Conservation (phyloP, 768 basidiomycete genomes). For the Auriscalpium orientale region DNA sequence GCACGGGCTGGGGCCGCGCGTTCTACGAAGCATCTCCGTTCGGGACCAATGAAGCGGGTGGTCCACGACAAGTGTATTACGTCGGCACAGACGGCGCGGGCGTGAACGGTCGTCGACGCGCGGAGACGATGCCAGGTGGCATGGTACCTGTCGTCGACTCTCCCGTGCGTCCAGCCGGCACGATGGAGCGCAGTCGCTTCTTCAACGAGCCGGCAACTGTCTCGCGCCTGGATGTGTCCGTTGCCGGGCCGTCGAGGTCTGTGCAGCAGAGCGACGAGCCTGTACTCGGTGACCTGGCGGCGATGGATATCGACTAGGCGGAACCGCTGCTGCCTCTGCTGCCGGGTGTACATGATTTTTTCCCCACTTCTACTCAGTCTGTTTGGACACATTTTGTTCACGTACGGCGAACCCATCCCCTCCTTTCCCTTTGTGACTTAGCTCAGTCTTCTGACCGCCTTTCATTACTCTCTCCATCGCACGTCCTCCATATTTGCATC, state of each 20-base stretch:
- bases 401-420: background rate
- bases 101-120: conserved; percentile 11
- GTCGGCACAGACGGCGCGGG: background rate
- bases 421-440: background rate
- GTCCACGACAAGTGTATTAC: conserved; percentile 6
- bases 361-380: background rate
- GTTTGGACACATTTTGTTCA: background rate
- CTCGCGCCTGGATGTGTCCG: conserved; percentile 13
- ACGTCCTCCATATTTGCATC: background rate
- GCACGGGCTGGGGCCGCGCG: conserved; percentile 14
- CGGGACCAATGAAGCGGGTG: conserved; percentile 2
- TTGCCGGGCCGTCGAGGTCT: conserved; percentile 13
- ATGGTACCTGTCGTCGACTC: conserved; percentile 15
- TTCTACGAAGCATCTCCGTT: conserved; percentile 16
- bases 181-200: conserved; percentile 5
- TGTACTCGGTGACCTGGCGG: conserved; percentile 12
- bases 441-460: background rate
- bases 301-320: conserved; percentile 15
- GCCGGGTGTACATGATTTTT: background rate
- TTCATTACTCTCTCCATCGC: background rate
- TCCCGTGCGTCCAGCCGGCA: background rate
- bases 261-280: conserved; percentile 7
- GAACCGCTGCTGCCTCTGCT: background rate
- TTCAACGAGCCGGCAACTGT: conserved; percentile 3
- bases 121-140: conserved; percentile 17